Evolutionary conservation across 1,284 basidiomycete genomes (phyloP), one percentile per base, ranked within the genome.

Genomic region (Pterula multifida): DNA sequence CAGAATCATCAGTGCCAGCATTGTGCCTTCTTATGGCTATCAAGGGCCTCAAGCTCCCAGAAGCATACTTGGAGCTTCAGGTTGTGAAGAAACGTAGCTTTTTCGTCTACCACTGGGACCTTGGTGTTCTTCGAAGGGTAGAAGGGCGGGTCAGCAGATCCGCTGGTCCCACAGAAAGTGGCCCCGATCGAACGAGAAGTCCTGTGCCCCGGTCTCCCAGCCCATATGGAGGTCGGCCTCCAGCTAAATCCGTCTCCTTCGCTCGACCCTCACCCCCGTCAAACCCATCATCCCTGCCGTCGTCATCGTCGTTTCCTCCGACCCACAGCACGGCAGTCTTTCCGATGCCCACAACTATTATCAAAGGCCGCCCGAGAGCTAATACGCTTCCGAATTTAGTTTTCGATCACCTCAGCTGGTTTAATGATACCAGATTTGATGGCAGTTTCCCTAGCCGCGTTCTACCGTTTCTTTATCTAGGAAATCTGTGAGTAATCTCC

Each of bases 401-500:
- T 48, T 72, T 75, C 24, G 80, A 85, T 60, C 85, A 89, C 56
- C 79, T 85, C 63, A 74, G 81, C 9, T 98, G 94, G 94, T 96
- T 97, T 67, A 85, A 91, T 58, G 90, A 93, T 64, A 75, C 80
- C 35, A 70, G 89, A 53, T 98, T 98, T 63, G 93, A 98, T 61
- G 94, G 94, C 23, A 90, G 88, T 56, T 94, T 98, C 69, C 94
- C 95, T 3, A 93, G 89, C 60, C 78, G 93, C 26, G 93, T 98
- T 55, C 66, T 97, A 53, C 90, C 91, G 36, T 95, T 92, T 70
- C 73, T 98, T 60, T 98, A 98, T 68, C 79, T 98, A 45, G 94
- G 95, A 50, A 97, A 97, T 65, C 63, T 96, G 85, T 90, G 61
- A 65, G 87, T 79, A 13, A 55, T 24, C 55, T 52, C 52, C 52